These are phyloP conservation scores for Beauveria scarabaeidicola DNA, from an alignment of 2,329 filamentous ascomycete genomes.

Conservation along the genomic window DNA sequence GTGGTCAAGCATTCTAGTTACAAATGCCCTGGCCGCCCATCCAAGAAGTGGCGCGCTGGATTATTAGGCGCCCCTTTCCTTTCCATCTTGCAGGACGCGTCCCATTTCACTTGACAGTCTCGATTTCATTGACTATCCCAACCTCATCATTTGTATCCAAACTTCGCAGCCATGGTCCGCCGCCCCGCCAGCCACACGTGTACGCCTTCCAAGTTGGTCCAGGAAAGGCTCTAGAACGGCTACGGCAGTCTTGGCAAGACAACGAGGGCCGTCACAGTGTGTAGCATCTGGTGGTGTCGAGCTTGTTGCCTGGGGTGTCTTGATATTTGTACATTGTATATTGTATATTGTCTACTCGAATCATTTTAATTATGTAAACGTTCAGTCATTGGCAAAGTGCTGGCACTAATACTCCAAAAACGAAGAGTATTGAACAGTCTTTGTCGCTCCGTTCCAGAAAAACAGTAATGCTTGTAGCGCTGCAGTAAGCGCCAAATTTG, in stretches of 20 bases:
- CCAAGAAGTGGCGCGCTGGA: not conserved
- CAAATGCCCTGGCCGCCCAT: not conserved
- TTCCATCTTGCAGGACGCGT: not conserved
- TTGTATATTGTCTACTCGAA: not conserved
- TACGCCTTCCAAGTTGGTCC: slow-evolving; percentile 1
- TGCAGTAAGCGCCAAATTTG: slow-evolving; percentile 1
- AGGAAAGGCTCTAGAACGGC: slow-evolving; percentile 7
- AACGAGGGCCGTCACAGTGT: not conserved
- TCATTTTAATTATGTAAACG: not conserved
- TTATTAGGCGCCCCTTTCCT: not conserved
- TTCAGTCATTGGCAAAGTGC: not conserved
- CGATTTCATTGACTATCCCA: not conserved
- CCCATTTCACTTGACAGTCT: not conserved
- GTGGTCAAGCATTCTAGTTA: not conserved
- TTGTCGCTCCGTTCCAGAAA: slow-evolving; percentile 3
- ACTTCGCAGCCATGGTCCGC: not conserved
- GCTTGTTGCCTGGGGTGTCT: not conserved
- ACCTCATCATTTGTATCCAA: not conserved
- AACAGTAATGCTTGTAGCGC: slow-evolving; percentile 2
- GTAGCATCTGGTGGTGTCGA: too few relatives aligned
- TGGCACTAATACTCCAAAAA: not conserved
- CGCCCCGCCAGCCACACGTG: slow-evolving; percentile 6
- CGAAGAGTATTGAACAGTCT: not conserved
- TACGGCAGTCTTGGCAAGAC: not conserved
- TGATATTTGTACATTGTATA: not conserved